Conservation (phyloP, 2,329 filamentous ascomycete genomes). For the Chrysoporthe deuterocubensis region DNA sequence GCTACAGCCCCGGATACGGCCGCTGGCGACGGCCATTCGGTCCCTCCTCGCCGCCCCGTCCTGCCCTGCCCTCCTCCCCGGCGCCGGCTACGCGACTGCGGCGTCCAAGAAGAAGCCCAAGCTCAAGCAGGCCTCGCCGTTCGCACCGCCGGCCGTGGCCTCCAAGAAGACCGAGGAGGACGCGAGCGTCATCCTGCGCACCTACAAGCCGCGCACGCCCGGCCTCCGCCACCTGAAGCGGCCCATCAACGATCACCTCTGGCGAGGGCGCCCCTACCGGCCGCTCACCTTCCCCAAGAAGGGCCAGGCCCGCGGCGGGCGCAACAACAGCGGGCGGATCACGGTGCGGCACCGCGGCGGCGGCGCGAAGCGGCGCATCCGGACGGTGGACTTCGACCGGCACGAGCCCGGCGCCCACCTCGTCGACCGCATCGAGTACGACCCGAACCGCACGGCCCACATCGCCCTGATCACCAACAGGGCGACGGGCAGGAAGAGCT, state of each 20-base stretch:
- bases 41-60: constrained; percentile 29
- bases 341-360: constrained; percentile 92
- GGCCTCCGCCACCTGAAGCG: constrained; percentile 89
- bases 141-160: constrained; percentile 8
- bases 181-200: constrained; percentile 64
- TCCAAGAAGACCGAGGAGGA: constrained; percentile 33
- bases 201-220: constrained; percentile 91
- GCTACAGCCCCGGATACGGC: constrained; percentile 69
- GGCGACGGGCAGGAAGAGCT: constrained; percentile 76
- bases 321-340: constrained; percentile 84
- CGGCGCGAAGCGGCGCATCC: constrained; percentile 88
- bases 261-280: constrained; percentile 86
- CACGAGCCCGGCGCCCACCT: constrained; percentile 78
- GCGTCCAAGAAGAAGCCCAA: constrained; percentile 30
- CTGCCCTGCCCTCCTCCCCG: constrained; percentile 27
- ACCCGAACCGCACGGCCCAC: constrained; percentile 90
- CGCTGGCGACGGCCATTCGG: constrained; percentile 39
- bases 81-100: constrained; percentile 33
- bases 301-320: constrained; percentile 88
- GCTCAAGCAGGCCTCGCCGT: constrained; percentile 27
- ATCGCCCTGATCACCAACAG: constrained; percentile 84
- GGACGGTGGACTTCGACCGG: constrained; percentile 87
- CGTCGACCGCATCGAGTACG: constrained; percentile 95
- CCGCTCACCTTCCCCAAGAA: constrained; percentile 90
- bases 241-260: constrained; percentile 94